Percentiles rank a stretch among this genome's conserved stretches.
These are phyloP conservation scores for Puccinia polysora DNA, from an alignment of 1,284 basidiomycete genomes.

Conservation along the genomic window DNA sequence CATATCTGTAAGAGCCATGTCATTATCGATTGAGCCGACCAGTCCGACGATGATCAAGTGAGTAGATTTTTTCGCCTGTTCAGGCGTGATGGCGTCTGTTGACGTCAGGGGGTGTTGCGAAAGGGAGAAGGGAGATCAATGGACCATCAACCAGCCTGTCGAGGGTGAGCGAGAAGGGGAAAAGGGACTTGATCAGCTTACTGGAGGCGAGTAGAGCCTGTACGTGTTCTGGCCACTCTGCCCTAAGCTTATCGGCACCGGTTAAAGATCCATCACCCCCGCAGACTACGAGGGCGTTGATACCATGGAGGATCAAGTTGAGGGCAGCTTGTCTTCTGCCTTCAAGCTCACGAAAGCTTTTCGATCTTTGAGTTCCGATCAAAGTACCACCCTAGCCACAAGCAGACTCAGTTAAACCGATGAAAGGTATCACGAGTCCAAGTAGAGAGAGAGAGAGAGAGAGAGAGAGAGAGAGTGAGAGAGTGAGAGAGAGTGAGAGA, in stretches of 20 bases:
- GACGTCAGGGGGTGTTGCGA: too few relatives aligned
- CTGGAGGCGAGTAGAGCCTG: constrained; percentile 65
- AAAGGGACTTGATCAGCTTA: constrained; percentile 46
- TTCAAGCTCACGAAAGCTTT: constrained; percentile 76
- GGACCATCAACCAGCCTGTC: neutral
- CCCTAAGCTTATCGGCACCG: constrained; percentile 86
- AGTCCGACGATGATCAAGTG: constrained; percentile 94
- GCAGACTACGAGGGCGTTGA: constrained; percentile 92
- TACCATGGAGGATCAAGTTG: constrained; percentile 91
- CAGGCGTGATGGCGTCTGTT: constrained; percentile 70
- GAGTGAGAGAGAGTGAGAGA: neutral
- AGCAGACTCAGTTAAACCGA: too few relatives aligned
- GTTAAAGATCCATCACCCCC: constrained; percentile 95
- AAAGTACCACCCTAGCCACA: constrained; percentile 83
- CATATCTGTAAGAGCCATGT: constrained; percentile 95
- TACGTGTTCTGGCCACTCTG: constrained; percentile 86
- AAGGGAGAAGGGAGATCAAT: constrained; percentile 12
- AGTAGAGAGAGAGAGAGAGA: neutral
- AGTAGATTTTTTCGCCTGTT: constrained; percentile 66
- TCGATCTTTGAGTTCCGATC: constrained; percentile 89
- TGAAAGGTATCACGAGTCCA: too few relatives aligned
- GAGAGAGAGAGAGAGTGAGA: neutral
- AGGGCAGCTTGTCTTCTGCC: constrained; percentile 79
- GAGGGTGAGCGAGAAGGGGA: neutral
- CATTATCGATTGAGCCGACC: constrained; percentile 97